These are phyloP conservation scores for Alisma plantagoaquatica DNA, from an alignment of 106 monocot species.

Conservation along the genomic window DNA sequence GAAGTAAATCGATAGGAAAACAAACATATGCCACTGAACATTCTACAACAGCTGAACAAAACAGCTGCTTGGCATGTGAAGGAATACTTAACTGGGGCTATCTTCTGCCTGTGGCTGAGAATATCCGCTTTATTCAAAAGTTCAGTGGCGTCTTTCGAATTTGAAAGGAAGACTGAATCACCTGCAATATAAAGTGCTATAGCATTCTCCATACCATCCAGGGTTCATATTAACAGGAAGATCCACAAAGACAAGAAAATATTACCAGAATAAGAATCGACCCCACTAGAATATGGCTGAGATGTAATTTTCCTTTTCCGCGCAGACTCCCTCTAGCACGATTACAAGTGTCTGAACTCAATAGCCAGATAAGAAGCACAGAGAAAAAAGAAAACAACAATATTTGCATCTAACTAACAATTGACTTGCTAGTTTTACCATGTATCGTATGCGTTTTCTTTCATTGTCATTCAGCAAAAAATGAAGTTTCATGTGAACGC, in stretches of 20 bases:
- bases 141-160: neutral
- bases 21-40: too few relatives aligned
- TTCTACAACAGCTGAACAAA: too few relatives aligned
- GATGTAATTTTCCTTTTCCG: conserved; percentile 39
- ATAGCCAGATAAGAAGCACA: neutral
- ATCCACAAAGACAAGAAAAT: neutral
- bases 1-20: too few relatives aligned
- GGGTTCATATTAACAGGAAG: neutral
- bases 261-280: conserved; percentile 19
- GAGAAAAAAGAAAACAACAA: neutral
- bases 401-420: neutral
- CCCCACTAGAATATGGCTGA: conserved; percentile 14
- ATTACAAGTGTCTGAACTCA: neutral
- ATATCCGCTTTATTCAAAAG: neutral
- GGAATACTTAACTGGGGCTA: conserved; percentile 48
- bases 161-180: neutral
- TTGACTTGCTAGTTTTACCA: conserved; percentile 24
- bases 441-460: conserved; percentile 41
- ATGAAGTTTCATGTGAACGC: conserved; percentile 44
- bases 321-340: conserved; percentile 50
- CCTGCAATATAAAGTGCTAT: neutral
- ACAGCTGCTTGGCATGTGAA: too few relatives aligned
- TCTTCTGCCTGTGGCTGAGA: conserved; percentile 6
- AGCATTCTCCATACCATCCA: neutral
- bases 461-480: conserved; percentile 62